Base-by-base conservation (phyloP, 352 stramenopile genomes). In the Phytophthora capsici region DNA sequence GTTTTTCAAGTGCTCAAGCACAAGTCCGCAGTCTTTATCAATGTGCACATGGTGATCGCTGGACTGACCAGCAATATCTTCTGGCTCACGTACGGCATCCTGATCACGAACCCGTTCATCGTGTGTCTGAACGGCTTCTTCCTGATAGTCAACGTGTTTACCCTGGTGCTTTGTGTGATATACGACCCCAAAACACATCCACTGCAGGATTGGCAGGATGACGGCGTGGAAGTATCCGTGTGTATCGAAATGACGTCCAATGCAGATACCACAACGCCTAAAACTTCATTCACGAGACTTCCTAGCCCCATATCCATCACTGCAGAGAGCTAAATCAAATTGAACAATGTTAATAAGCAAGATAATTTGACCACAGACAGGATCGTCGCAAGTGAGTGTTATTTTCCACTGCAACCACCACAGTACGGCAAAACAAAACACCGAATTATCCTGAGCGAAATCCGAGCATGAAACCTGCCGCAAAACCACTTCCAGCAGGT, bases 401-500 rank as follows among this genome's bases (percentile, higher is more conserved):
- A 20, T 55, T 20, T 30, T 41, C n/a, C n/a, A 30, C 47, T 43
- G 26, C 17, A 43, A 41, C 16, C 20, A 52, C 12, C 12, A 6
- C 6, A 55, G 12, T 37, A 43, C 19, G 12, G 12, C 14, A 32
- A 44, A 23, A 17, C 46, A 38, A 52, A 26, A 38, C 16, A 12
- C 4, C 45, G 20, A 38, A 10, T 67, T 69, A 95, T 40, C 85
- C 87, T 5, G 81, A 73, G 45, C 87, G 87, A 68, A 94, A 95
- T 34, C 87, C 87, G 20, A 94, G 28, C 22, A 91, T 64, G 47
- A 94, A 94, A 37, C 87, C 87, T 12, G 80, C 69, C 6, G 82
- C 76, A 48, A 91, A 94, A n/a, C 85, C 85, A 46, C 80, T 92
- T 12, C 85, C 84, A 14, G 84, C 85, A 4, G 87, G 87, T 40